Percentiles rank a stretch among this genome's conserved stretches.
These are phyloP conservation scores for Vaccinium corymbosum DNA, from an alignment of 148 eudicot species.

Conservation along the genomic window DNA sequence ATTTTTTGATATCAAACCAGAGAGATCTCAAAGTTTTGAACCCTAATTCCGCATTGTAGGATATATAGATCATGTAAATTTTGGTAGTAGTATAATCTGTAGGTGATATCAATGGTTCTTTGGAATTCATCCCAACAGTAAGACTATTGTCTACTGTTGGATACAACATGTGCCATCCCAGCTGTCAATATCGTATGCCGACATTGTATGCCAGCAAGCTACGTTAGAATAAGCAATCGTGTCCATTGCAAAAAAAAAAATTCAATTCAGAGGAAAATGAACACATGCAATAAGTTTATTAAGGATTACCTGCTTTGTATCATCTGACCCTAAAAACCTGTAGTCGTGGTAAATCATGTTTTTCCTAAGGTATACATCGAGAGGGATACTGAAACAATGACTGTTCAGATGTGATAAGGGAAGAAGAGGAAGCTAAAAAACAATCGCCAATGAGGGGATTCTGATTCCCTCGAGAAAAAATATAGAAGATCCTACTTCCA, in stretches of 20 bases:
- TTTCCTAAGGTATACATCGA: background rate
- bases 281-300: background rate
- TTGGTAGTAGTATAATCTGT: background rate
- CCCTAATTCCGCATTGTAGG: background rate
- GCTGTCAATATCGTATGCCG: background rate
- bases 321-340: background rate
- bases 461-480: background rate
- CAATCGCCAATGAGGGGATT: background rate
- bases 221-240: background rate
- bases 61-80: background rate
- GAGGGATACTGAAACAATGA: background rate
- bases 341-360: background rate
- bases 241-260: background rate
- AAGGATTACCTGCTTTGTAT: background rate
- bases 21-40: background rate
- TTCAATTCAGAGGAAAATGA: background rate
- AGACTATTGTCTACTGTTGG: background rate
- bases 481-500: background rate
- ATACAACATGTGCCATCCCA: background rate
- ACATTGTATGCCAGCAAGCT: background rate
- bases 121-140: background rate
- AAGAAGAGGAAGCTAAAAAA: background rate
- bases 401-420: background rate
- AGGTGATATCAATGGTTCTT: background rate
- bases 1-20: background rate